Base-by-base conservation (phyloP, 768 basidiomycete genomes). In the Tephrocybe rancida region DNA sequence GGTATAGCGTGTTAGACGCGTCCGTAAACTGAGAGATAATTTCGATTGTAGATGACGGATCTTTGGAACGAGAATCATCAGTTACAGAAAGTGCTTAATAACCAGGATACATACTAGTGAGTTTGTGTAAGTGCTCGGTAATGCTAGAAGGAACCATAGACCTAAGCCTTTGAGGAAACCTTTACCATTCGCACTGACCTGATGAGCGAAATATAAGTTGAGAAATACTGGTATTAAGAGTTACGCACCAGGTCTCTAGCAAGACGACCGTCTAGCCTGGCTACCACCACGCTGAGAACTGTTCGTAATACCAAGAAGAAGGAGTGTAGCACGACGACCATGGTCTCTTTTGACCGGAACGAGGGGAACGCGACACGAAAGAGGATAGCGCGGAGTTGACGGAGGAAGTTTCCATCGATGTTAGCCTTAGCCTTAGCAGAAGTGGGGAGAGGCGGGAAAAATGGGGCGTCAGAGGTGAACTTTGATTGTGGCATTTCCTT, bases 111-210 rank as follows among this genome's bases (percentile, higher is more conserved):
- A 8, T 27, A 91, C 92, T 92, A 98, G 94, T 1, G 92, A 87
- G 65, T 98, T 98, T 0, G 96, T 98, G 66, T 94, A 95, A 19
- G 93, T 94, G 64, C 91, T 93, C 0, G 96, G 96, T 22, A 98
- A 79, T 1, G 95, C 93, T 9, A 98, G 78, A 9, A 85, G 73
- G 64, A 95, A 97, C 96, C 96, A 98, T 50, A 92, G 75, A 0
- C 76, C 88, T 1, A 98, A 71, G 1, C 95, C 95, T 48, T 75
- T 81, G 16, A 92, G 59, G 66, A 98, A 98, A 0, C 92, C 94
- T 46, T 79, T 79, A 0, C 85, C 90, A 63, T 98, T 85, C 0
- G 93, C 95, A 42, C 85, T 90, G 38, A 93, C 82, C 82, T 84
- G 55, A 1, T 37, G 22, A 8, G 39, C 30, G 54, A 35, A 38